Evolutionary conservation across 139 green algal species (phyloP), one percentile per base, ranked within the genome.

Genomic region (Monoraphidium neglectum): DNA sequence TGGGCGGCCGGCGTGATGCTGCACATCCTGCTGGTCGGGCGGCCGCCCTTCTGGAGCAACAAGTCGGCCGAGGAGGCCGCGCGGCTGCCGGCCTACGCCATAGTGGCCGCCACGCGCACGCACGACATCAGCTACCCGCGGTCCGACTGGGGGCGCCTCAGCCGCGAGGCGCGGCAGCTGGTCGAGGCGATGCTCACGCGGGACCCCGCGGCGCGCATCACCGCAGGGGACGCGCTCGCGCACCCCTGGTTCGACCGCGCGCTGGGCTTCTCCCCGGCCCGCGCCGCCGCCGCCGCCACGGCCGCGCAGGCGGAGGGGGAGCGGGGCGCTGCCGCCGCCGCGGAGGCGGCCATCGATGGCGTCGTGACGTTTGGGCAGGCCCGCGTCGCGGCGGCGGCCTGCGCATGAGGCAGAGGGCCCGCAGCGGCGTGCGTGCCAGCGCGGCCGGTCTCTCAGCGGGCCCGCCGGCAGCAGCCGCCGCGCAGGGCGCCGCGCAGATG

Each of bases 1-100:
- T 95, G 91, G 89, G 87, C 84, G 35, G 71, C 90, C 53, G 81
- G 81, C 35, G 87, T 91, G 54, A 87, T 92, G 70, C 47, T 87
- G 69, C 89, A 84, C 79, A 80, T 90, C 74, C 78, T 92, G 59
- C 81, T 93, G 28, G 84, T 72, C 2, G 80, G 82, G 4, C 79
- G 78, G 32, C 83, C 87, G 67, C 88, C 86, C 24, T 93, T 86
- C 74, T 88, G 77, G 83, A 51, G 28, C 18, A 70, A 32, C 75
- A 75, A 75, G 66, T 38, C 65, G 43, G n/a, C 74, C n/a, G 53
- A 75, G 2, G 38, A 76, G 4, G 47, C 71, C 13, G 33, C 57
- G 70, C 61, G 70, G 77, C 30, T 70, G 15, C 72, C 33, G 33
- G 28, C 60, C 36, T 76, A 62, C 43, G 43, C 68, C n/a, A 68